phyloP scores from a whole-genome alignment of 805 yeast species.

The Saitoella complicata region DNA sequence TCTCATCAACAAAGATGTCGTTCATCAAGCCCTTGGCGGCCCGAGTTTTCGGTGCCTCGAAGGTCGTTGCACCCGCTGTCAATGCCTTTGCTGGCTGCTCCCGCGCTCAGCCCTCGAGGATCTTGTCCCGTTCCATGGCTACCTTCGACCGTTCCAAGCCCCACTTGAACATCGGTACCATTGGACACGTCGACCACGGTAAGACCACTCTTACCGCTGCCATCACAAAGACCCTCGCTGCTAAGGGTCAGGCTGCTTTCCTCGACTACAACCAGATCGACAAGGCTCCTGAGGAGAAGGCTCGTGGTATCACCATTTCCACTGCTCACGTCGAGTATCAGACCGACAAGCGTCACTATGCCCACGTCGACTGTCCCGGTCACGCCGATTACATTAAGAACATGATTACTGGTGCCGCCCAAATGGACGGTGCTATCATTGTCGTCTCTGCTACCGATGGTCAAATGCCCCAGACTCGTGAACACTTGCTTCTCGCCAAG shows the following conservation, averaged over 20 bases:
- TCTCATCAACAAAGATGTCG: too few relatives aligned
- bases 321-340: slow-evolving; percentile 97
- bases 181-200: slow-evolving; percentile 98
- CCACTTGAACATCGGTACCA: slow-evolving; percentile 92
- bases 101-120: too few relatives aligned
- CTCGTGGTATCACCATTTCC: slow-evolving; percentile 97
- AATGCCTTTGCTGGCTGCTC: too few relatives aligned
- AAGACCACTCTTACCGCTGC: slow-evolving; percentile 97
- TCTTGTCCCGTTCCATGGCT: slow-evolving; percentile 18
- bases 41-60: too few relatives aligned
- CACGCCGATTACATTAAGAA: slow-evolving; percentile 98
- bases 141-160: slow-evolving; percentile 92
- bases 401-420: slow-evolving; percentile 99
- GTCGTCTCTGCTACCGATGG: slow-evolving; percentile 99
- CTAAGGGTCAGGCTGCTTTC: slow-evolving; percentile 81
- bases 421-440: slow-evolving; percentile 98
- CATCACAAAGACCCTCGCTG: slow-evolving; percentile 84
- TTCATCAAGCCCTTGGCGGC: too few relatives aligned
- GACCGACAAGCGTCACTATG: slow-evolving; percentile 86
- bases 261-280: slow-evolving; percentile 87
- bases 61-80: too few relatives aligned
- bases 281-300: slow-evolving; percentile 98
- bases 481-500: slow-evolving; percentile 93
- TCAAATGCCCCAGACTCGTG: slow-evolving; percentile 99
- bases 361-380: slow-evolving; percentile 98